These are phyloP conservation scores for Kwoniella bestiolae DNA, from an alignment of 768 basidiomycete genomes.

Conservation along the genomic window DNA sequence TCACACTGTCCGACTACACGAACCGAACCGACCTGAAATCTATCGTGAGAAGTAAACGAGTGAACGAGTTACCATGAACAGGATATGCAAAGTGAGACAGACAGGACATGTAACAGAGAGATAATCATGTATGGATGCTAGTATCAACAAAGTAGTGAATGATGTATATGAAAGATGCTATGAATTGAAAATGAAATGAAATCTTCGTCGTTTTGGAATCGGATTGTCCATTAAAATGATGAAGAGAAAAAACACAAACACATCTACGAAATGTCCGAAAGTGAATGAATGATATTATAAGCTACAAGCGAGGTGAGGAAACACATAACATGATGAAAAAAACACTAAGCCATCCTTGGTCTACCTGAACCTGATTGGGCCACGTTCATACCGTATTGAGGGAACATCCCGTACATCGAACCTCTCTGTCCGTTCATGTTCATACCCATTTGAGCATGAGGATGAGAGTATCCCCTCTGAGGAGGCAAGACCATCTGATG, in stretches of 20 bases:
- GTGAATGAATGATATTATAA: neutral
- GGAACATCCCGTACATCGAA: slow-evolving; percentile 15
- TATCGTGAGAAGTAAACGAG: too few relatives aligned
- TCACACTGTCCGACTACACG: too few relatives aligned
- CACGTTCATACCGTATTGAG: neutral
- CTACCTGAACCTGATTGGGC: neutral
- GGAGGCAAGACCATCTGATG: slow-evolving; percentile 12
- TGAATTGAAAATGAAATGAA: neutral
- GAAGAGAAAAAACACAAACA: too few relatives aligned
- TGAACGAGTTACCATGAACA: too few relatives aligned
- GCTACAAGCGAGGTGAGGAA: too few relatives aligned
- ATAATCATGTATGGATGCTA: slow-evolving; percentile 1
- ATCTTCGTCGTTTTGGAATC: neutral
- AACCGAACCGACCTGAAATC: too few relatives aligned
- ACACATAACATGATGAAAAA: too few relatives aligned
- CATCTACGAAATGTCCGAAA: neutral
- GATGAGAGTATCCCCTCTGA: neutral
- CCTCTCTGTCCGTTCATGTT: slow-evolving; percentile 2
- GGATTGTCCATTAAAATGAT: neutral
- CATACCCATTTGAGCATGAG: neutral
- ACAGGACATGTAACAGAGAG: neutral
- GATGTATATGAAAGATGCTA: neutral
- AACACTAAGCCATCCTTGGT: neutral
- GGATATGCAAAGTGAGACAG: neutral
- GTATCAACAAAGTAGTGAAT: neutral